Evolutionary conservation across 768 basidiomycete genomes (phyloP), one percentile per base, ranked within the genome.

Genomic region (Naematelia encephala): DNA sequence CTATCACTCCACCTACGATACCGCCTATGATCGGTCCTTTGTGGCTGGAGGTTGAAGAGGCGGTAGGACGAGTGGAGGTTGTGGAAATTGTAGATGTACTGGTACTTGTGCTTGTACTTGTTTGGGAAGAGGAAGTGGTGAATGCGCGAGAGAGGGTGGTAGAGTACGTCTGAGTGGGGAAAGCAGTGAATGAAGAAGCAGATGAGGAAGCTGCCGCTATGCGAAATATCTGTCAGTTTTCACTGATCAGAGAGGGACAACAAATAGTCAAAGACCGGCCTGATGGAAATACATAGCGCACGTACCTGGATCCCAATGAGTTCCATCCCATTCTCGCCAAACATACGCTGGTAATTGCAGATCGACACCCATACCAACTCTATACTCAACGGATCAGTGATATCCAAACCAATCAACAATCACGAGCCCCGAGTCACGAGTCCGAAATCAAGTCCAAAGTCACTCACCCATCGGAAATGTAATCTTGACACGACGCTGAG

Each of bases 61-160:
- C 34, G 34, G 34, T 39, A 16, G 16, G 42, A n/a, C n/a, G n/a
- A 30, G 51, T 39, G 27, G 51, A 22, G 57, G 34, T 21, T 49
- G 54, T 19, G 14, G 57, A n/a, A 5, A 52, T 27, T 16, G 45
- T 29, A 14, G 54, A 28, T 25, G 50, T 22, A 39, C 48, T 50
- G 21, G 48, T 54, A 29, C 50, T 8, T 12, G 51, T 39, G 22
- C 60, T 12, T 16, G 12, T n/a, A n/a, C n/a, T n/a, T n/a, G n/a
- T n/a, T n/a, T n/a, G n/a, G n/a, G n/a, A n/a, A n/a, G n/a, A n/a
- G n/a, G n/a, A 11, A 22, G 68, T 43, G n/a, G 54, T 39, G 48
- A 66, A 63, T 25, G 68, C 63, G n/a, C 70, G 63, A n/a, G 68
- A 69, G 14, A 72, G 60, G 23, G 67, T 72, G 2, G 66, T 64